phyloP scores from a whole-genome alignment of 441 rosid species.

The Adansonia madagascariensis region DNA sequence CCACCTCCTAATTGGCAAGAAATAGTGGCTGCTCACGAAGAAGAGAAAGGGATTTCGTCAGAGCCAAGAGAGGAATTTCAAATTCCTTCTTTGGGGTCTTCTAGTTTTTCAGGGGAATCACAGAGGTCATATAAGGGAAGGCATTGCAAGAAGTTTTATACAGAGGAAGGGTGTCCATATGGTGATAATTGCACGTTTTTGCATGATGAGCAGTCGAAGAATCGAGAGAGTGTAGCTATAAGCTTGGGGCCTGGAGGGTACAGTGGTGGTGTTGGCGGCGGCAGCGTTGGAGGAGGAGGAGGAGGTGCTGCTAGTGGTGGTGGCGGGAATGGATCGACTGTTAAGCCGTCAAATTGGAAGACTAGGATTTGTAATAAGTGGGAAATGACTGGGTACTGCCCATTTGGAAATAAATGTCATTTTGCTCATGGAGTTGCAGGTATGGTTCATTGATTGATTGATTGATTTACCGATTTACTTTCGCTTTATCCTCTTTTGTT shows the following conservation, averaged over 20 bases:
- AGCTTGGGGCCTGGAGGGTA: constrained; percentile 90
- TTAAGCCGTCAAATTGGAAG: constrained; percentile 86
- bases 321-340: constrained; percentile 33
- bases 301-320: constrained; percentile 52
- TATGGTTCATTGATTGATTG: constrained; percentile 32
- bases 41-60: constrained; percentile 44
- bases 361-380: constrained; percentile 89
- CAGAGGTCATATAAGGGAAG: constrained; percentile 85
- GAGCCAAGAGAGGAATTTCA: constrained; percentile 78
- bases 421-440: constrained; percentile 93
- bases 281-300: constrained; percentile 26
- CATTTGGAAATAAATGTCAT: constrained; percentile 80
- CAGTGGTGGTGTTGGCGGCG: constrained; percentile 45
- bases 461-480: neutral
- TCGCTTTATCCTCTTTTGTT: neutral
- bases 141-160: constrained; percentile 93
- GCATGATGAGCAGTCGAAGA: constrained; percentile 88
- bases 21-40: constrained; percentile 81
- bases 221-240: constrained; percentile 88
- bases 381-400: constrained; percentile 84
- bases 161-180: constrained; percentile 93
- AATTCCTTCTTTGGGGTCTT: constrained; percentile 68
- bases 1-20: constrained; percentile 98
- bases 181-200: constrained; percentile 88
- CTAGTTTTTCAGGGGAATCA: constrained; percentile 54